Evolutionary conservation across 1,284 basidiomycete genomes (phyloP).

Genomic region (Cutaneotrichosporon arboriforme): DNA sequence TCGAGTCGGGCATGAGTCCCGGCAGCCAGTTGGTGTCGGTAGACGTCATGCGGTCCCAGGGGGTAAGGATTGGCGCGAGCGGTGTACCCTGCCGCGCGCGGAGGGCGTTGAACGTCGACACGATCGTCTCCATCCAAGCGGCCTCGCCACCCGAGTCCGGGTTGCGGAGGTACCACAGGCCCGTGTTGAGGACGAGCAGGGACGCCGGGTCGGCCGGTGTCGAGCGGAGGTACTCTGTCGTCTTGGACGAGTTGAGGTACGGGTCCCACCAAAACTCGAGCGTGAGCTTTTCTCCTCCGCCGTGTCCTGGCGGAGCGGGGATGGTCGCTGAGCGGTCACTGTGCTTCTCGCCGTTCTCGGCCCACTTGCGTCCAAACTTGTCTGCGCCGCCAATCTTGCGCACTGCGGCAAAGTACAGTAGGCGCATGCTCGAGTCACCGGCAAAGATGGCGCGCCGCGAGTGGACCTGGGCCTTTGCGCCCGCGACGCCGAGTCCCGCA

Average conservation of each 20-base stretch:
- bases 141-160: constrained; percentile 64
- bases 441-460: constrained; percentile 59
- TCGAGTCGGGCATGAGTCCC: constrained; percentile 4
- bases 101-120: constrained; percentile 57
- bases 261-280: constrained; percentile 66
- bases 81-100: constrained; percentile 40
- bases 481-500: background rate
- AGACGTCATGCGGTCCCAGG: constrained; percentile 37
- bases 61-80: constrained; percentile 29
- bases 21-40: constrained; percentile 8
- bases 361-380: constrained; percentile 27
- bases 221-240: constrained; percentile 46
- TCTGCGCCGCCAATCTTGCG: constrained; percentile 46
- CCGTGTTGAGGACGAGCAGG: constrained; percentile 72
- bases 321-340: constrained; percentile 52
- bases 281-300: constrained; percentile 41
- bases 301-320: constrained; percentile 1
- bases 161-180: constrained; percentile 80
- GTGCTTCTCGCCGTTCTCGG: constrained; percentile 58
- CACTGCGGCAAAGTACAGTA: constrained; percentile 69
- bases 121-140: constrained; percentile 69
- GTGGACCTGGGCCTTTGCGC: no score
- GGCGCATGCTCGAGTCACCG: constrained; percentile 77
- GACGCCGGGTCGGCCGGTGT: constrained; percentile 49
- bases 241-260: constrained; percentile 65